Evolutionary conservation across 805 yeast genomes (phyloP).

Genomic region (Starmerella roubikii): DNA sequence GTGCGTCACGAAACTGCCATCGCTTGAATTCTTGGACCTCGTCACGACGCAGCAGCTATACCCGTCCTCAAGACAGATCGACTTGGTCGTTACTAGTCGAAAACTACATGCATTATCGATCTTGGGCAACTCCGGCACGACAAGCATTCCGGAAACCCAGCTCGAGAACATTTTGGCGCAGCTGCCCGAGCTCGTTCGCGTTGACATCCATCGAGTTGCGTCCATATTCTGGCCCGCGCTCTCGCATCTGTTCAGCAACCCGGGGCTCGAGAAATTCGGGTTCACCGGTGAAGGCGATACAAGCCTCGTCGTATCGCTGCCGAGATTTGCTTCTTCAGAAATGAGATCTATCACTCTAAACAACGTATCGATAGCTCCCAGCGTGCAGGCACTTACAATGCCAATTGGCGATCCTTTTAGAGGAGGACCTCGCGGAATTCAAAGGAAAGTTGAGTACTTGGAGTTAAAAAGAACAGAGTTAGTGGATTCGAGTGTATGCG

Average conservation of each 20-base stretch:
- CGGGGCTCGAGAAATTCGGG: conserved; percentile 11
- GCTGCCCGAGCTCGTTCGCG: conserved; percentile 3
- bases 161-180: not conserved
- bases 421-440: conserved; percentile 2
- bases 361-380: conserved; percentile 5
- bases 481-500: conserved; percentile 5
- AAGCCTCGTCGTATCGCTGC: conserved; percentile 3
- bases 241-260: conserved; percentile 5
- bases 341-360: conserved; percentile 13
- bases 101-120: conserved; percentile 5
- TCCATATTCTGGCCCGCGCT: conserved; percentile 12
- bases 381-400: not conserved
- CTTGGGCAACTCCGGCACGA: conserved; percentile 6
- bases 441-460: conserved; percentile 8
- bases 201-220: conserved; percentile 15
- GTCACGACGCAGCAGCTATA: not conserved
- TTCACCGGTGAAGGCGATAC: conserved; percentile 11
- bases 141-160: conserved; percentile 2
- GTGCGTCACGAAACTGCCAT: conserved; percentile 12
- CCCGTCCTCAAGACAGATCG: not conserved
- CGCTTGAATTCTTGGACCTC: conserved; percentile 10
- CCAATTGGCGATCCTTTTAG: conserved; percentile 3
- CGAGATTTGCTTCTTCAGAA: conserved; percentile 5
- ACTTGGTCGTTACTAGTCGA: not conserved
- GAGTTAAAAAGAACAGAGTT: conserved; percentile 15